A percentile compares a stretch with the other conserved stretches of the same genome.
Conservation (phyloP, 179 eudicot genomes). For the Silene coronaria region DNA sequence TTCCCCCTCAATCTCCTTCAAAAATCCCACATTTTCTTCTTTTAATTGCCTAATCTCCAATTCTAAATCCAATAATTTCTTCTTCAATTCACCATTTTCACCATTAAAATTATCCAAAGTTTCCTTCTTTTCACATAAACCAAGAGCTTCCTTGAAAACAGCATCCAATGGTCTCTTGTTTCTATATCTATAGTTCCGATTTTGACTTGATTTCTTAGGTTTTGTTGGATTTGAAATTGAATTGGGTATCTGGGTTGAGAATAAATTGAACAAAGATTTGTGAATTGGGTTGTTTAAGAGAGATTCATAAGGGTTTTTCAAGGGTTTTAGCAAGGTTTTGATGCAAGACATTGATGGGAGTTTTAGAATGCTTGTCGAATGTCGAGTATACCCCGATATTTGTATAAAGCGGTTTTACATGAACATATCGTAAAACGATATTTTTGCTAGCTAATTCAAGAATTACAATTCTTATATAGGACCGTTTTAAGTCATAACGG, state of each 20-base stretch:
- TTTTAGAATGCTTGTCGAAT: too few species aligned
- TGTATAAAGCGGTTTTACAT: too few species aligned
- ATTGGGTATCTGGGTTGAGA: constrained; percentile 21
- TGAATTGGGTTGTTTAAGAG: background rate
- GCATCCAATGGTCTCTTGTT: constrained; percentile 28
- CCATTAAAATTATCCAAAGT: constrained; percentile 9
- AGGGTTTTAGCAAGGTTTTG: constrained; percentile 21
- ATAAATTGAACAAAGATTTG: constrained; percentile 8
- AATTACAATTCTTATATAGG: too few species aligned
- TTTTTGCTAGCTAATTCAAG: too few species aligned
- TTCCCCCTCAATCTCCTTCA: too few species aligned
- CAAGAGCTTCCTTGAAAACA: constrained; percentile 41
- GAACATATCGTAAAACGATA: too few species aligned
- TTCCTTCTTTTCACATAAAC: constrained; percentile 22
- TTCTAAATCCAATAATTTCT: constrained; percentile 32
- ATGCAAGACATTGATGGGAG: constrained; percentile 11
- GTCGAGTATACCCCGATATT: too few species aligned
- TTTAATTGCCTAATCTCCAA: constrained; percentile 26
- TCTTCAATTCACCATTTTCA: constrained; percentile 10
- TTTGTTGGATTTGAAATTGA: constrained; percentile 22
- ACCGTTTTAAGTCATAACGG: too few species aligned
- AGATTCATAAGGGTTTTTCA: constrained; percentile 11
- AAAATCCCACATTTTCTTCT: too few species aligned
- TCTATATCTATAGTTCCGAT: too few species aligned
- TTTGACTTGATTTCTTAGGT: constrained; percentile 2